Base-by-base conservation (phyloP, 495 filamentous ascomycete genomes). In the Paragyromitra xinjiangensis region DNA sequence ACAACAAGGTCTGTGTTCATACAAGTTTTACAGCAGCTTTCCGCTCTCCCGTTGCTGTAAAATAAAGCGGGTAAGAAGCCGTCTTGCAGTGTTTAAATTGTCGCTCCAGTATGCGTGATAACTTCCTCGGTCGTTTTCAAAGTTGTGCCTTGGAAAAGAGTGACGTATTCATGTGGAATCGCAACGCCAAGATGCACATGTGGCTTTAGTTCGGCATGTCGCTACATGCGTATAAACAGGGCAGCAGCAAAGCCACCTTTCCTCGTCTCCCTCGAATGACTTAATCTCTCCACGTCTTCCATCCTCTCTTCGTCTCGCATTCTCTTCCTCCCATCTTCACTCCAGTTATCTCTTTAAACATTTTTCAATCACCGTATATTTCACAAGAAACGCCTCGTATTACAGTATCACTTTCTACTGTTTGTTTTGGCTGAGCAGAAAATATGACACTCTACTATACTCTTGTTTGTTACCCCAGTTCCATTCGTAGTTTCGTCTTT, bases 401-500 rank as follows among this genome's bases (percentile, higher is more conserved):
- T 16, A 50, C 16, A 11, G 59, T 8, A 42, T 12, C n/a, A 39
- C 4, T 6, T 29, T 16, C 16, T 34, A 65, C 40, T 56, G 11
- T 74, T 73, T 76, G 59, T 64, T 76, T 72, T 71, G 45, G 26
- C 48, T 66, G 69, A 71, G 67, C 39, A 40, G 42, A 73, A 73
- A 73, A 51, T 73, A 99, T 99, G 95, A 99, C 96, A 85, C 94
- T 99, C 84, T 99, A 99, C 88, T 99, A 97, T 88, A 94, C 89
- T 81, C 89, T 99, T 69, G 95, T 98, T 92, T 83, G 93, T 89
- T 59, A 65, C 14, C 55, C 50, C 40, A 61, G 11, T 48, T 16
- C 19, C 12, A 22, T 39, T 55, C 11, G 14, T 39, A 11, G 45
- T 45, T 50, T 40, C 9, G 14, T 71, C 7, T 34, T 53, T 16